A percentile compares a stretch with the other conserved stretches of the same genome.
Conservation (phyloP, 1,284 basidiomycete genomes). For the Lignosus rhinocerotis region DNA sequence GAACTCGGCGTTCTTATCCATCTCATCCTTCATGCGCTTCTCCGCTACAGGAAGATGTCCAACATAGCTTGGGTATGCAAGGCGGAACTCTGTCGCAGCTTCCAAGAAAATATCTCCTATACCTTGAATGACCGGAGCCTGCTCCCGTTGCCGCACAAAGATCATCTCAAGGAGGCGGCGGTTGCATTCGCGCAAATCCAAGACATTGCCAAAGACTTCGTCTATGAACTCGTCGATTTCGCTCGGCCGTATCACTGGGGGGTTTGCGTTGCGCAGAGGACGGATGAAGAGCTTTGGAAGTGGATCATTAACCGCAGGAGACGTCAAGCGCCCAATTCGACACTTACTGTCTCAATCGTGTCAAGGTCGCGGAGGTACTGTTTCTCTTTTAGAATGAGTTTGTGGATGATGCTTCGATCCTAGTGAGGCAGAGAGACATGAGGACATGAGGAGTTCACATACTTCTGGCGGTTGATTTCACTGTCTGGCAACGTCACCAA, state of each 20-base stretch:
- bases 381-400: constrained; percentile 89
- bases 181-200: constrained; percentile 83
- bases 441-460: constrained; percentile 22
- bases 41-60: constrained; percentile 87
- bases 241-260: constrained; percentile 68
- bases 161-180: constrained; percentile 81
- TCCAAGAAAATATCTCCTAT: constrained; percentile 92
- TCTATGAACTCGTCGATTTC: constrained; percentile 82
- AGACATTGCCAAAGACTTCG: constrained; percentile 86
- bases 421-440: constrained; percentile 1
- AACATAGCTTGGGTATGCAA: constrained; percentile 85
- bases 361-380: constrained; percentile 91
- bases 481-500: constrained; percentile 69
- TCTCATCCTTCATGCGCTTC: constrained; percentile 82
- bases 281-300: constrained; percentile 69
- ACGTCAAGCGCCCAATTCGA: not conserved
- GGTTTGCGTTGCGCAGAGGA: constrained; percentile 69
- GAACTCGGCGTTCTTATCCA: constrained; percentile 82
- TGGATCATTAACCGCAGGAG: not conserved
- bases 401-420: constrained; percentile 76
- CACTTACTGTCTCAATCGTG: constrained; percentile 70
- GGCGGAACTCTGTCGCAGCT: constrained; percentile 86
- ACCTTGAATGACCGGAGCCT: constrained; percentile 78
- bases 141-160: constrained; percentile 86
- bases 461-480: constrained; percentile 87